Evolutionary conservation across 2,329 filamentous ascomycete species (phyloP).

Genomic region (Cercospora beticola): DNA sequence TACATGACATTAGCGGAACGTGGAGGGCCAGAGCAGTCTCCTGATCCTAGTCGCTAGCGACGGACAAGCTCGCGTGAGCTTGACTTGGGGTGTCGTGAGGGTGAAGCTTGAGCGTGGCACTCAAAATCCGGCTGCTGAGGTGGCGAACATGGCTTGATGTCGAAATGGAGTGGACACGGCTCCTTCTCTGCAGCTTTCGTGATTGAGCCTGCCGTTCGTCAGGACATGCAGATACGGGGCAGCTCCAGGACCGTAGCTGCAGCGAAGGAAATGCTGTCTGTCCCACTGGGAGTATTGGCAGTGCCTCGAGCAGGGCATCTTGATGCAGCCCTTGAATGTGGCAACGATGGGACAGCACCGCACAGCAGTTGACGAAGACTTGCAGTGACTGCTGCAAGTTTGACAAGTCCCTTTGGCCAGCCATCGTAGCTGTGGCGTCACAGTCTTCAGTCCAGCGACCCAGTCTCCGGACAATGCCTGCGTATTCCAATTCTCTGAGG

Average conservation of each 20-base stretch:
- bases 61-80: neutral
- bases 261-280: neutral
- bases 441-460: neutral
- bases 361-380: neutral
- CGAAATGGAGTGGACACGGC: neutral
- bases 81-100: neutral
- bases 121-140: neutral
- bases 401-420: neutral
- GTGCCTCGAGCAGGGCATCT: neutral
- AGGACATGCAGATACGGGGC: neutral
- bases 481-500: neutral
- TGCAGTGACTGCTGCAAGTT: neutral
- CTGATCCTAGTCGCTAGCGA: neutral
- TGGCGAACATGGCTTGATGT: neutral
- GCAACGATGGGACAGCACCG: neutral
- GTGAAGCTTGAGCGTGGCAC: neutral
- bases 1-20: neutral
- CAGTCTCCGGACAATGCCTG: neutral
- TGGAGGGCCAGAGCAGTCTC: neutral
- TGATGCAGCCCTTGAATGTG: neutral
- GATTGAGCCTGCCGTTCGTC: neutral
- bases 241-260: neutral
- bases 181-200: neutral
- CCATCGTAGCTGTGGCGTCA: neutral
- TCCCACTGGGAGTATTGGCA: neutral